phyloP scores from a whole-genome alignment of 345 rosid species.

The Physaria fendleri region DNA sequence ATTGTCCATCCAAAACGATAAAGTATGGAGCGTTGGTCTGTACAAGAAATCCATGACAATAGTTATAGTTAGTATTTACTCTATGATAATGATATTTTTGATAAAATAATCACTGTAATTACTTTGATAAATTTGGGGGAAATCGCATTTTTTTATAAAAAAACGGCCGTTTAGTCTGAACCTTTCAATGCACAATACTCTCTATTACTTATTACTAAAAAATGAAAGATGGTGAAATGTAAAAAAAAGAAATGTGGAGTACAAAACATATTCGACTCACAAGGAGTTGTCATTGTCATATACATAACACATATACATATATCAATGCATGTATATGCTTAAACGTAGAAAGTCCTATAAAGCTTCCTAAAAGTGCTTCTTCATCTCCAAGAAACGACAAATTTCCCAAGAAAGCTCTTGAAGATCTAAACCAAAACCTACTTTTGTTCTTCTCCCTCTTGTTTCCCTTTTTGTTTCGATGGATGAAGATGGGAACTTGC shows the following conservation, averaged over 20 bases:
- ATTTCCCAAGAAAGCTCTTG: conserved; percentile 1
- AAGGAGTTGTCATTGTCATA: conserved; percentile 9
- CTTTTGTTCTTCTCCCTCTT: not conserved
- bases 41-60: conserved; percentile 24
- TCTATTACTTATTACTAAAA: not conserved
- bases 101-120: not conserved
- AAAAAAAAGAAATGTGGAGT: too few relatives aligned
- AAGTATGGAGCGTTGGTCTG: conserved; percentile 19
- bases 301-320: not conserved
- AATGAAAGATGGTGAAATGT: too few relatives aligned
- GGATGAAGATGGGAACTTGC: conserved; percentile 31
- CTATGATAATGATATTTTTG: not conserved
- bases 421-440: conserved; percentile 20
- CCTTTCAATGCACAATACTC: not conserved
- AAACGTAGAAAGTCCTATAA: conserved; percentile 17
- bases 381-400: conserved; percentile 18
- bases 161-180: too few relatives aligned
- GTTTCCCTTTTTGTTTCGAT: not conserved
- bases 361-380: conserved; percentile 4
- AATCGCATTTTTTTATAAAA: too few relatives aligned
- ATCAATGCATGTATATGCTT: conserved; percentile 4
- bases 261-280: not conserved
- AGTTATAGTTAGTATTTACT: not conserved
- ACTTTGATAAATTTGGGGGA: not conserved
- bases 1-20: conserved; percentile 13